Evolutionary conservation across 805 yeast species (phyloP).

Genomic region (Jamesozyma jinghongensis): DNA sequence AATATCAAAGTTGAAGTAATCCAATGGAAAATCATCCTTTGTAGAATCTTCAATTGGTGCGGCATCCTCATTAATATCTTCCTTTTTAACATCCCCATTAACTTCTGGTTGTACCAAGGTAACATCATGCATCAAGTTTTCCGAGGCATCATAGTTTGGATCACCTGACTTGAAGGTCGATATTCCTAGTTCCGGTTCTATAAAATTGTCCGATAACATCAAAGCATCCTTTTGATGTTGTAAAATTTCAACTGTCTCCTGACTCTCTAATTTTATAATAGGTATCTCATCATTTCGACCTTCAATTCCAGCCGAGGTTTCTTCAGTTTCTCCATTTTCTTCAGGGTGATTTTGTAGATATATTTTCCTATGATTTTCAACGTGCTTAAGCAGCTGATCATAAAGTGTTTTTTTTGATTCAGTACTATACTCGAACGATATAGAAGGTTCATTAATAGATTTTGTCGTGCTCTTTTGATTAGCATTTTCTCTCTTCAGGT

Average conservation of each 20-base stretch:
- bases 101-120: not conserved
- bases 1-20: slow-evolving; percentile 45
- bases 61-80: not conserved
- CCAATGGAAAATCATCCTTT: slow-evolving; percentile 61
- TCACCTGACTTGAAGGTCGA: not conserved
- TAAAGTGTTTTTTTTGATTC: slow-evolving; percentile 33
- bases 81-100: not conserved
- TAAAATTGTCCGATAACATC: not conserved
- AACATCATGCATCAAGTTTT: not conserved
- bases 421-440: slow-evolving; percentile 61
- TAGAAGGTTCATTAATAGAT: slow-evolving; percentile 68
- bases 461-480: slow-evolving; percentile 61
- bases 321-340: no score
- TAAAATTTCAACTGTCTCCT: no score
- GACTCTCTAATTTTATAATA: no score
- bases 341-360: not conserved
- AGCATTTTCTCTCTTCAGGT: slow-evolving; percentile 64
- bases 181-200: not conserved
- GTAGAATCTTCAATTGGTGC: not conserved
- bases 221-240: no score
- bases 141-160: not conserved
- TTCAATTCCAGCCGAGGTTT: no score
- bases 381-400: slow-evolving; percentile 38
- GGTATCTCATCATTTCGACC: not conserved
- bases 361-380: slow-evolving; percentile 1